Conservation (phyloP, 31 red algal genomes). For the Porphyra umbilicalis region DNA sequence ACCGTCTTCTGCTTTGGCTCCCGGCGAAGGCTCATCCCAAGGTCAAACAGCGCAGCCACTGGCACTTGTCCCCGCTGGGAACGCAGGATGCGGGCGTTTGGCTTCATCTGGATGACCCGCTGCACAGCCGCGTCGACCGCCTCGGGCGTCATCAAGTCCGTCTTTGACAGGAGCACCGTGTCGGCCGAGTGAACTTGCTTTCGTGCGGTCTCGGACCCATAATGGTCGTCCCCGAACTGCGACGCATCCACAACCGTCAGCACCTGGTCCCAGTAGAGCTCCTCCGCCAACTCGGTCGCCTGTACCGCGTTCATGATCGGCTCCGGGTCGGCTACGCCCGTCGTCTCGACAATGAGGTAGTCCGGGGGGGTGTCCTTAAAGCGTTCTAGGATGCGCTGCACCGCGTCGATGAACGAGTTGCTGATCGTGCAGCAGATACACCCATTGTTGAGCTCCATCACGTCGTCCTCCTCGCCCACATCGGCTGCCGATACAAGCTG, state of each 20-base stretch:
- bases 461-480: conserved; percentile 50
- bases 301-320: conserved; percentile 81
- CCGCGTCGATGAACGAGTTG: conserved; percentile 65
- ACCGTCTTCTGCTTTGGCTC: no score
- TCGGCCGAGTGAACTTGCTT: conserved; percentile 78
- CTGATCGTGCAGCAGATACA: conserved; percentile 94
- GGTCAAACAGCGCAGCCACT: conserved; percentile 55
- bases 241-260: conserved; percentile 70
- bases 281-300: conserved; percentile 49
- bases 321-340: conserved; percentile 81
- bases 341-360: conserved; percentile 89
- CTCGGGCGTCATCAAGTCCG: conserved; percentile 35
- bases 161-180: conserved; percentile 73
- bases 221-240: conserved; percentile 38
- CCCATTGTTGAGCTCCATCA: conserved; percentile 88
- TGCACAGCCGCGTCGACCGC: conserved; percentile 37
- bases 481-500: conserved; percentile 60
- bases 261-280: conserved; percentile 66
- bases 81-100: conserved; percentile 56
- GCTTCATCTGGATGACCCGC: conserved; percentile 39
- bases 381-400: conserved; percentile 42
- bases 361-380: conserved; percentile 31
- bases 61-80: conserved; percentile 59
- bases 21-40: conserved; percentile 45
- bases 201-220: conserved; percentile 48